Evolutionary conservation across 2,329 filamentous ascomycete genomes (phyloP), one percentile per base, ranked within the genome.

Genomic region (Beauveria varroae): DNA sequence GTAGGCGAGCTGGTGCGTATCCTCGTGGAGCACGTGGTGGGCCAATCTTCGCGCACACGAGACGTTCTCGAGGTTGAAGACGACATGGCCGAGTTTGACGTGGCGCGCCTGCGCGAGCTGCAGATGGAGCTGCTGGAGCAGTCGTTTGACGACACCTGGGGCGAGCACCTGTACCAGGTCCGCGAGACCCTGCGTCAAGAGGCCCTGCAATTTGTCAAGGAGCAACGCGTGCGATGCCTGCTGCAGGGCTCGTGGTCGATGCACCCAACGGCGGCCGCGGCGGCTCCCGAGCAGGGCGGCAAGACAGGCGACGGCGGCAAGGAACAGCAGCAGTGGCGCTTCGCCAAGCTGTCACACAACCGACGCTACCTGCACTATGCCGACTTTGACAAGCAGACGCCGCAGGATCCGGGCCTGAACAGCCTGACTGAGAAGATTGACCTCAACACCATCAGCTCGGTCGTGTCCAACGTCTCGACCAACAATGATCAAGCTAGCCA

Each of bases 131-230:
- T 97, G 12, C 79, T 98, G 5, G 91, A 96, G 71, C 79, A 95
- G 65, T 90, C 91, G 0, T 98, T 98, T 70, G 93, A 98, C 72
- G 91, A 96, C 71, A 90, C 90, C 54, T 99, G 95, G 95, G 93
- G 93, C 14, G 85, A 90, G 64, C 92, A 98, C 74, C 80, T 99
- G 30, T 85, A 85, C 65, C 91, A 95, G 74, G 90, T 96, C n/a
- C 88, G 92, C 40, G 91, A 97, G 60, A 91, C 96, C 72, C 81
- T 98, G 50, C 89, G 91, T 67, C 87, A 93, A 68, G 95, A 99
- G 74, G 92, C 93, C 12, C 77, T 97, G 59, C 91, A 96, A 69
- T 99, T 99, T 70, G 90, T 98, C 74, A 97, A 96, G 74, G 95
- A 99, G 76, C 95, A 99, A 74, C 86, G 95, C 43, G 90, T 98